Evolutionary conservation across 305 asterid genomes (phyloP).

Genomic region (Fraxinus paxiana): DNA sequence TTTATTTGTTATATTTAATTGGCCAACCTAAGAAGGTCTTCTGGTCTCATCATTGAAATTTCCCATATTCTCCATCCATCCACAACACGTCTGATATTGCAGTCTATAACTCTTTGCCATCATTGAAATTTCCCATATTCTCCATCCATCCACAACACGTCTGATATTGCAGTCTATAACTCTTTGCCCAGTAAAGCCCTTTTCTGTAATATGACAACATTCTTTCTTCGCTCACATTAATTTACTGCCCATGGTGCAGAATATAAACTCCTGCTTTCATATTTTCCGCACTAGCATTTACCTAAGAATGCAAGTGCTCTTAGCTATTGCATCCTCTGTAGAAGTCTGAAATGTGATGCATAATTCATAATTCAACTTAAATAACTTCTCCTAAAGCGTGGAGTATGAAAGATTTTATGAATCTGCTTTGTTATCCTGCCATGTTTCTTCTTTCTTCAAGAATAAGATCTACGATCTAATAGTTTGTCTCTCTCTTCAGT

Average conservation of each 20-base stretch:
- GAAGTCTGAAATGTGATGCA: not conserved
- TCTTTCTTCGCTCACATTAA: not conserved
- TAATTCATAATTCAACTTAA: not conserved
- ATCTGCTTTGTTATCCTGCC: not conserved
- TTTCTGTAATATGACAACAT: not conserved
- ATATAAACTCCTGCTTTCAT: not conserved
- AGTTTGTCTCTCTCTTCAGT: constrained; percentile 44
- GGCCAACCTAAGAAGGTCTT: not conserved
- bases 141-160: not conserved
- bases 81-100: not conserved
- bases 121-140: not conserved
- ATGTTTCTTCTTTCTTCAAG: constrained; percentile 1
- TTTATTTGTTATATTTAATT: not conserved
- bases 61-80: not conserved
- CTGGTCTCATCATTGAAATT: not conserved
- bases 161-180: not conserved
- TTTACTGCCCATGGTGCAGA: not conserved
- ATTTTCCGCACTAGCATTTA: not conserved
- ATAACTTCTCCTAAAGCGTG: not conserved
- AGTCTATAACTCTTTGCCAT: not conserved
- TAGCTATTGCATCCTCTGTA: not conserved
- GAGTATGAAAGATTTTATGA: constrained; percentile 5
- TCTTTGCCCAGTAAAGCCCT: not conserved
- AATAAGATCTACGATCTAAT: constrained; percentile 16
- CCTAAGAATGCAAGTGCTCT: not conserved